A percentile compares a stretch with the other conserved stretches of the same genome.
Evolutionary conservation across 169 alveolate species (phyloP).

Genomic region (Eimeria zaria): DNA sequence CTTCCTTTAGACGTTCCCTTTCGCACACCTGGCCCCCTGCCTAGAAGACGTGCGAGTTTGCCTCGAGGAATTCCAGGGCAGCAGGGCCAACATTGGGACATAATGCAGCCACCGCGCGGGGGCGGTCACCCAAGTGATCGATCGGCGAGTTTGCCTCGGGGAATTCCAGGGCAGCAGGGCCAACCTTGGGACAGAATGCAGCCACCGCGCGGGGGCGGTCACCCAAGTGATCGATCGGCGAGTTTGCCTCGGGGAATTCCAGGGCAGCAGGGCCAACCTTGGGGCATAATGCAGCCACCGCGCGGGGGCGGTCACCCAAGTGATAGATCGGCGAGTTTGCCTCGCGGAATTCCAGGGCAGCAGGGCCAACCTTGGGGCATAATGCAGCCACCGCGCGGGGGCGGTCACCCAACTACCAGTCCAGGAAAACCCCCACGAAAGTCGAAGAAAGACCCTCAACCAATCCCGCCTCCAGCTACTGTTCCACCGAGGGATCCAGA

Average conservation of each 20-base stretch:
- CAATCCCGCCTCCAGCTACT: neutral
- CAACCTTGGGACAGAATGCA: no score
- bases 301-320: no score
- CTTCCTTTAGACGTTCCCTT: neutral
- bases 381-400: neutral
- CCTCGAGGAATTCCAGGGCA: neutral
- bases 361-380: neutral
- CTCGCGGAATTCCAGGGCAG: neutral
- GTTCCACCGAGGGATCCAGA: neutral
- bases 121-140: no score
- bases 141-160: no score
- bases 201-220: no score
- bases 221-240: no score
- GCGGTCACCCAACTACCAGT: neutral
- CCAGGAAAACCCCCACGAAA: neutral
- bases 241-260: neutral
- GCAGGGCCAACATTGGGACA: no score
- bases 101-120: no score
- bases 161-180: no score
- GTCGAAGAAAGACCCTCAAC: neutral
- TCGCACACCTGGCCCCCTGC: neutral
- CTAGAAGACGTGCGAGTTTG: neutral
- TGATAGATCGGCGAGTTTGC: neutral
- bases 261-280: neutral
- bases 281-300: neutral